phyloP scores from a whole-genome alignment of 768 basidiomycete species.

The Grammothele lineata region DNA sequence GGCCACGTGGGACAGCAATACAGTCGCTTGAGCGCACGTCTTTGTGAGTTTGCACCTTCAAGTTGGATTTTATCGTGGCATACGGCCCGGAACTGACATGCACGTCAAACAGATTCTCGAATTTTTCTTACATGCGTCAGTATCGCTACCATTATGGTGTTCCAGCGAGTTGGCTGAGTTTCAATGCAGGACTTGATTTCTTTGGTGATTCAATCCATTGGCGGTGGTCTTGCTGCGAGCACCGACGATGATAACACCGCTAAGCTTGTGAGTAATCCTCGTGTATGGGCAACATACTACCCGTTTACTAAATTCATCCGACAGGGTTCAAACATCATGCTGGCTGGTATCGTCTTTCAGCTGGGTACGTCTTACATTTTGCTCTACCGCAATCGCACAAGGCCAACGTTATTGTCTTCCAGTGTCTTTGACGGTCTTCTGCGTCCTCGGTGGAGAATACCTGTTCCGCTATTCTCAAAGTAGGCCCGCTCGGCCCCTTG shows the following conservation, averaged over 20 bases:
- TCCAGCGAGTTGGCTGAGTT: too few relatives aligned
- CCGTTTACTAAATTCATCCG: background rate
- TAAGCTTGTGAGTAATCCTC: too few relatives aligned
- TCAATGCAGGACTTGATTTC: slow-evolving; percentile 50
- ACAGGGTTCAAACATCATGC: slow-evolving; percentile 22
- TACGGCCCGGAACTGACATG: too few relatives aligned
- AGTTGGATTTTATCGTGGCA: too few relatives aligned
- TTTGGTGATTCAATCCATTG: slow-evolving; percentile 58
- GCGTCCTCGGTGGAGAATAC: background rate
- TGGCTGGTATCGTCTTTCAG: slow-evolving; percentile 50
- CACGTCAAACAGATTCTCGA: slow-evolving; percentile 32
- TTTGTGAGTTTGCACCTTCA: slow-evolving; percentile 31
- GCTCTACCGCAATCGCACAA: too few relatives aligned
- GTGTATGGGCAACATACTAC: background rate
- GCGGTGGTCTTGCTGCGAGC: slow-evolving; percentile 50
- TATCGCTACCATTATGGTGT: too few relatives aligned
- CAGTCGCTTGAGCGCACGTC: slow-evolving; percentile 38
- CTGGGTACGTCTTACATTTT: slow-evolving; percentile 18
- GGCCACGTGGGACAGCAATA: slow-evolving; percentile 38
- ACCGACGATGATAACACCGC: slow-evolving; percentile 11
- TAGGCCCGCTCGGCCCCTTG: background rate
- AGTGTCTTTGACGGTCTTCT: slow-evolving; percentile 11
- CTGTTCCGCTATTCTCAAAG: slow-evolving; percentile 5
- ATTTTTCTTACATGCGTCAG: slow-evolving; percentile 37
- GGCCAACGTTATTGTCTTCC: too few relatives aligned